Evolutionary conservation across 139 green algal species (phyloP).

Genomic region (Coelastrella sp.): DNA sequence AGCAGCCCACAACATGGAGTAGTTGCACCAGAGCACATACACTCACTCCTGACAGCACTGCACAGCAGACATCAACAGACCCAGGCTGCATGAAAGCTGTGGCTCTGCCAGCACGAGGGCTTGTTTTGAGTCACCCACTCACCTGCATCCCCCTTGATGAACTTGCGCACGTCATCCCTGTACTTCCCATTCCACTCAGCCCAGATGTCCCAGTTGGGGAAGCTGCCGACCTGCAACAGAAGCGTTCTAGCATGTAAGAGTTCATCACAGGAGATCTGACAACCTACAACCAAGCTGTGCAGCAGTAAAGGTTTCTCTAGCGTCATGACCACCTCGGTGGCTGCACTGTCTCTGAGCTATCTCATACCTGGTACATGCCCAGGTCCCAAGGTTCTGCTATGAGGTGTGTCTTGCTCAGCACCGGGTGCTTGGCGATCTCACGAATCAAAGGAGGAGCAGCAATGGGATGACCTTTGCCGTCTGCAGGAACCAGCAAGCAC

Average conservation of each 20-base stretch:
- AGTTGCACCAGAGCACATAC: no score
- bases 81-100: no score
- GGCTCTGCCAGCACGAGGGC: no score
- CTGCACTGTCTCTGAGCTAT: no score
- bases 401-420: constrained; percentile 88
- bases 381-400: constrained; percentile 95
- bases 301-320: no score
- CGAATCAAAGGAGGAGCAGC: constrained; percentile 87
- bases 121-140: no score
- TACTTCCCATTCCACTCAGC: constrained; percentile 95
- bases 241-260: neutral
- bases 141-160: constrained; percentile 73
- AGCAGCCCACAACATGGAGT: no score
- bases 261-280: neutral
- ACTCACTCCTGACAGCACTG: no score
- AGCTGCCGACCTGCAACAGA: constrained; percentile 81
- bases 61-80: no score
- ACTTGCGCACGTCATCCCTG: constrained; percentile 86
- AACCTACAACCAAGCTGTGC: no score
- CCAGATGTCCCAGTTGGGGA: constrained; percentile 95
- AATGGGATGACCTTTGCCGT: constrained; percentile 80
- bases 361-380: constrained; percentile 85
- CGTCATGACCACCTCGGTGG: no score
- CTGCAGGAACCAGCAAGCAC: constrained; percentile 47
- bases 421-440: constrained; percentile 83